These are phyloP conservation scores for Coccomyxa sp. DNA, from an alignment of 139 green algal species.

Conservation along the genomic window DNA sequence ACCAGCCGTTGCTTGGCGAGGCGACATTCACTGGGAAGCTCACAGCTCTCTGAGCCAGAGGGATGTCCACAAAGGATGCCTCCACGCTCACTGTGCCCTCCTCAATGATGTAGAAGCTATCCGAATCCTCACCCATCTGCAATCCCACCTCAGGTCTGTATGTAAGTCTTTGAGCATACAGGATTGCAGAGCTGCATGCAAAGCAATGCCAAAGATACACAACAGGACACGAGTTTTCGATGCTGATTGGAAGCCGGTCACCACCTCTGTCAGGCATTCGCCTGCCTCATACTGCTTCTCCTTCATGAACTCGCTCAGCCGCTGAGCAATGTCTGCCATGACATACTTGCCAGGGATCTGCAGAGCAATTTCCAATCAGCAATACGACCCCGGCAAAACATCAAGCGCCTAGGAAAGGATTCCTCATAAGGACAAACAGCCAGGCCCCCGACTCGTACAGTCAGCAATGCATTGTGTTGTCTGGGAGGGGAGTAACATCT, in stretches of 20 bases:
- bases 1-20: background rate
- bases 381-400: background rate
- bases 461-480: background rate
- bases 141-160: background rate
- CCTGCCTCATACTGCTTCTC: background rate
- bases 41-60: background rate
- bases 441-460: no score
- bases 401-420: no score
- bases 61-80: conserved; percentile 10
- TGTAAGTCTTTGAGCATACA: background rate
- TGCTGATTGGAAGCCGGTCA: background rate
- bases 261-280: background rate
- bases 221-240: background rate
- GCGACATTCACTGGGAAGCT: background rate
- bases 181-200: background rate
- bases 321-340: background rate
- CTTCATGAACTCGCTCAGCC: background rate
- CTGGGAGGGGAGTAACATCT: background rate
- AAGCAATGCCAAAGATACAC: background rate
- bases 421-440: no score
- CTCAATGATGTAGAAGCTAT: conserved; percentile 46
- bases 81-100: conserved; percentile 15
- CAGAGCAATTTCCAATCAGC: background rate
- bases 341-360: background rate
- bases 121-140: conserved; percentile 19